phyloP scores from a whole-genome alignment of 371 early-diverging fungal species.

The Mortierella sp. region DNA sequence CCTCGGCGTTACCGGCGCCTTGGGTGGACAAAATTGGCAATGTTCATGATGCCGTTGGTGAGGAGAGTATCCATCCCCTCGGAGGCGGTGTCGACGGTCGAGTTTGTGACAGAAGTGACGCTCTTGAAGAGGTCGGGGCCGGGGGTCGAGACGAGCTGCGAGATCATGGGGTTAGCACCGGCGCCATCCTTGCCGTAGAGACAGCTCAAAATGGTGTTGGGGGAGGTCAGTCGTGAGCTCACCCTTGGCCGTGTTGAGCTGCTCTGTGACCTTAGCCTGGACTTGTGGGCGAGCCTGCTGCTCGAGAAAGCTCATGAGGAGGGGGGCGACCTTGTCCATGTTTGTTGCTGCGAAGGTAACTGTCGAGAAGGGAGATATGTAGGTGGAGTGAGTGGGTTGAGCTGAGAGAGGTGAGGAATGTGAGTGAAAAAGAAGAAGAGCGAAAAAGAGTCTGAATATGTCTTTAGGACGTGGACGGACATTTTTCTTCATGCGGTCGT shows the following conservation, averaged over 20 bases:
- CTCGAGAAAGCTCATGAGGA: conserved; percentile 43
- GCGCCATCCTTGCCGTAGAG: conserved; percentile 26
- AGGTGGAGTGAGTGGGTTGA: not conserved
- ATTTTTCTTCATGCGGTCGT: conserved; percentile 5
- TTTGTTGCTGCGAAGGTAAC: not conserved
- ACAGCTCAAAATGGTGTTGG: conserved; percentile 32
- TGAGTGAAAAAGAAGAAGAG: not conserved
- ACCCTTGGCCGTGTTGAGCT: conserved; percentile 32
- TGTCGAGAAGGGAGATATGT: not conserved
- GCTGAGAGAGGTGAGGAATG: not conserved
- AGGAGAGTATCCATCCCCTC: conserved; percentile 55
- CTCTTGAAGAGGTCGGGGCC: conserved; percentile 28
- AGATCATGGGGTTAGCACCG: conserved; percentile 27
- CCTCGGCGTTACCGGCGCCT: conserved; percentile 1
- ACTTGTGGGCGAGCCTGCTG: conserved; percentile 52
- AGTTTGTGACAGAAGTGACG: conserved; percentile 30
- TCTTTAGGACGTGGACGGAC: not conserved
- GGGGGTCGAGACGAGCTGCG: conserved; percentile 22
- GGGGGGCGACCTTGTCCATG: conserved; percentile 39
- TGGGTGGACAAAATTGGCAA: conserved; percentile 38
- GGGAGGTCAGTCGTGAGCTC: conserved; percentile 50
- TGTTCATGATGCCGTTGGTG: conserved; percentile 52
- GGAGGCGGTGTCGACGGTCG: conserved; percentile 48
- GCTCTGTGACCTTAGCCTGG: conserved; percentile 44
- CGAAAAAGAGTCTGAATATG: not conserved